Percentiles rank a stretch among this genome's conserved stretches.
Evolutionary conservation across 192 early-diverging fungal genomes (phyloP).

Genomic region (Entomortierella chlamydospora): DNA sequence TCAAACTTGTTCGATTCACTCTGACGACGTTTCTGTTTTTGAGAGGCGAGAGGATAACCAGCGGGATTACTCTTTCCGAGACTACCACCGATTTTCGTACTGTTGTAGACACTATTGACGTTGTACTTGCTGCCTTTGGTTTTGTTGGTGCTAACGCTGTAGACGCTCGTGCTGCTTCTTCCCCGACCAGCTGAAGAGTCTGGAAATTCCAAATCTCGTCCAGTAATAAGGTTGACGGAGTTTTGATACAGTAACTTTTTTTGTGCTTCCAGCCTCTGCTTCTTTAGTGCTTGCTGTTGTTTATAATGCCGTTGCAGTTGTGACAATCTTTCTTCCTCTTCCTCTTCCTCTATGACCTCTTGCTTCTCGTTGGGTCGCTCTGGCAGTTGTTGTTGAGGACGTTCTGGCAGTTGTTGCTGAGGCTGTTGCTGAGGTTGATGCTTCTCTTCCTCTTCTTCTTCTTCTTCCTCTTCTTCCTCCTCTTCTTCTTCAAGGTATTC

Average conservation of each 20-base stretch:
- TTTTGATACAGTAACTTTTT: constrained; percentile 1
- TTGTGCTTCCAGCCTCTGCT: neutral
- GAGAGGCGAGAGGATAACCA: neutral
- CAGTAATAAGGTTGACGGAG: neutral
- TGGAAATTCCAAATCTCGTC: neutral
- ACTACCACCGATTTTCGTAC: neutral
- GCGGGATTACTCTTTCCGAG: neutral
- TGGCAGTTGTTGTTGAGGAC: no score
- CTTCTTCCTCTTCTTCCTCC: no score
- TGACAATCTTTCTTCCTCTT: no score
- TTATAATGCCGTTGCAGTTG: no score
- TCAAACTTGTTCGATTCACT: neutral
- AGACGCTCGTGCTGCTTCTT: no score
- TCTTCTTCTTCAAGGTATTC: neutral
- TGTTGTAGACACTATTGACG: neutral
- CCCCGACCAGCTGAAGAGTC: no score
- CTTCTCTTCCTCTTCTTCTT: no score
- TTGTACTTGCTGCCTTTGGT: neutral
- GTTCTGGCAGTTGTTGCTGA: no score
- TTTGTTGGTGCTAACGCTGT: neutral
- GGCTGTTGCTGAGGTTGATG: no score
- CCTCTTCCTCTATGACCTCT: no score
- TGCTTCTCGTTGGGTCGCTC: no score
- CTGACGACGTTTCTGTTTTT: neutral
- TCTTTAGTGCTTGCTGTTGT: neutral